These are phyloP conservation scores for Raddia guianensis DNA, from an alignment of 176 grass and related monocot genomes.

Conservation along the genomic window DNA sequence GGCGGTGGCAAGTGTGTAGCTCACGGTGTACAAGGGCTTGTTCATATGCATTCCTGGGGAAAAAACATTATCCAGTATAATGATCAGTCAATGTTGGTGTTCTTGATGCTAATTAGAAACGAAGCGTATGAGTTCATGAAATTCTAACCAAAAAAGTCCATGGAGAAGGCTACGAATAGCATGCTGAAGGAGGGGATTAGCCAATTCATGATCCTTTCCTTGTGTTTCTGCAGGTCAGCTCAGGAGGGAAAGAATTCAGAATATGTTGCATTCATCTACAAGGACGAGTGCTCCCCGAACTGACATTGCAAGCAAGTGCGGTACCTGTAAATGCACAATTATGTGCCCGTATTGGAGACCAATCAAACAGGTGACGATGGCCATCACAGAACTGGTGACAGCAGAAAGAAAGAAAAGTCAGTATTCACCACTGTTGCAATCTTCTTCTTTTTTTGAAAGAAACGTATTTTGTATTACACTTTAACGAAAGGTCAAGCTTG, in stretches of 20 bases:
- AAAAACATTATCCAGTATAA: background rate
- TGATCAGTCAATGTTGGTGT: background rate
- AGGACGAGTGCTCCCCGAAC: slow-evolving; percentile 9
- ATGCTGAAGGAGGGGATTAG: slow-evolving; percentile 71
- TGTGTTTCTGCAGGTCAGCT: slow-evolving; percentile 69
- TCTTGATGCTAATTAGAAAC: background rate
- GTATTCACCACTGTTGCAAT: background rate
- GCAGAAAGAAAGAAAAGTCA: slow-evolving; percentile 30
- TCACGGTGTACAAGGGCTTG: slow-evolving; percentile 80
- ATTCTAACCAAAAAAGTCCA: slow-evolving; percentile 73
- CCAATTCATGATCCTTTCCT: slow-evolving; percentile 73
- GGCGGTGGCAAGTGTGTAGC: slow-evolving; percentile 78
- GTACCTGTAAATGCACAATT: slow-evolving; percentile 87
- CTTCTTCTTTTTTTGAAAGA: too few relatives aligned
- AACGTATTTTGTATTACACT: background rate
- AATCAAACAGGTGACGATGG: slow-evolving; percentile 85
- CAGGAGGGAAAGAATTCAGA: slow-evolving; percentile 20
- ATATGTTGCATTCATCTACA: slow-evolving; percentile 1
- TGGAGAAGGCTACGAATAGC: slow-evolving; percentile 62
- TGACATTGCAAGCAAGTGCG: background rate
- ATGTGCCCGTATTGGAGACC: slow-evolving; percentile 93
- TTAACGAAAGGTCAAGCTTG: background rate
- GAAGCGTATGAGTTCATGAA: background rate
- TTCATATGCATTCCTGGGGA: slow-evolving; percentile 77
- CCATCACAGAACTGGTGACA: slow-evolving; percentile 80